Percentiles rank a stretch among this genome's conserved stretches.
Conservation (phyloP, 129 eudicot species). For the Arctium lappa region DNA sequence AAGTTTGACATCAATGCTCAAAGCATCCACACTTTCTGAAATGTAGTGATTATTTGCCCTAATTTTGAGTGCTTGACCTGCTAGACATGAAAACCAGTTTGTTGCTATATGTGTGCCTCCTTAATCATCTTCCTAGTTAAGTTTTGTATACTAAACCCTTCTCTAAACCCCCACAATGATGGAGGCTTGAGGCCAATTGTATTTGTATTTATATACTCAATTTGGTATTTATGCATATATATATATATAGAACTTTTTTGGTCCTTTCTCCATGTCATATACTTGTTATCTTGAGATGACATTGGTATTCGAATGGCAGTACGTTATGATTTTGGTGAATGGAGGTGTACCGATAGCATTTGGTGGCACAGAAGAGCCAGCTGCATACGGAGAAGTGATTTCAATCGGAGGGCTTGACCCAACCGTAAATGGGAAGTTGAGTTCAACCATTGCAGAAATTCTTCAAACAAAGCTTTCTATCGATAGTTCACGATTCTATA, state of each 20-base stretch:
- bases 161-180: background rate
- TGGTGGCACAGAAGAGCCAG: conserved; percentile 89
- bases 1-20: no score
- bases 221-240: background rate
- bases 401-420: conserved; percentile 85
- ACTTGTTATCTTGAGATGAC: background rate
- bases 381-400: conserved; percentile 84
- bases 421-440: conserved; percentile 72
- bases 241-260: background rate
- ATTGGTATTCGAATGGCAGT: conserved; percentile 34
- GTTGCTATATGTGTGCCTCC: background rate
- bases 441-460: conserved; percentile 82
- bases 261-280: background rate
- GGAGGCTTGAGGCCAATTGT: background rate
- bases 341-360: conserved; percentile 80
- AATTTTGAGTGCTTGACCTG: no score
- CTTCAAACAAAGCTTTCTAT: conserved; percentile 75
- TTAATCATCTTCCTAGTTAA: background rate
- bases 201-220: no score
- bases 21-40: no score
- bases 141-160: background rate
- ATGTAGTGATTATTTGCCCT: no score
- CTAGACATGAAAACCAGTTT: no score
- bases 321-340: conserved; percentile 81
- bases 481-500: conserved; percentile 65